phyloP scores from a whole-genome alignment of 2,329 filamentous ascomycete genomes.

The Microsporum audouinii region DNA sequence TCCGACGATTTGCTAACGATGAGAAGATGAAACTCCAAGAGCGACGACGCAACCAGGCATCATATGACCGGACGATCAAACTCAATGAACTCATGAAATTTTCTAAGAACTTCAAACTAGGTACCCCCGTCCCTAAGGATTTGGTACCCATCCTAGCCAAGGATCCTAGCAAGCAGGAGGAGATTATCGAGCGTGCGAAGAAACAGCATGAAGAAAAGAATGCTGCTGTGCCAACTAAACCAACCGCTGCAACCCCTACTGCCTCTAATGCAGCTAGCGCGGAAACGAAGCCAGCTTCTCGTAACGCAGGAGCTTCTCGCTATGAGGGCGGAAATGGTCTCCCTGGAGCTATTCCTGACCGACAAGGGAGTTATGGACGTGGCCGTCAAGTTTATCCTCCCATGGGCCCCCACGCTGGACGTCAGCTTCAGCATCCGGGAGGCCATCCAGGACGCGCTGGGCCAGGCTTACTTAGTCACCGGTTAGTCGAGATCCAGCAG shows the following conservation, averaged over 20 bases:
- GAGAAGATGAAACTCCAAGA: constrained; percentile 53
- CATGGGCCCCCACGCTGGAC: constrained; percentile 37
- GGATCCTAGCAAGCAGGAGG: constrained; percentile 84
- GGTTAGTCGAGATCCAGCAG: constrained; percentile 42
- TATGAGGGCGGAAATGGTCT: constrained; percentile 31
- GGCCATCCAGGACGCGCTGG: constrained; percentile 32
- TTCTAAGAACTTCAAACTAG: constrained; percentile 83
- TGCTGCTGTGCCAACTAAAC: constrained; percentile 22
- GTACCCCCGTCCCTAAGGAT: constrained; percentile 82
- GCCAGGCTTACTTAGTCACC: constrained; percentile 39
- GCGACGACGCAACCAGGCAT: constrained; percentile 43
- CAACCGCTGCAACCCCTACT: constrained; percentile 13
- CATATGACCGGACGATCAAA: constrained; percentile 78
- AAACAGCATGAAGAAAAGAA: constrained; percentile 55
- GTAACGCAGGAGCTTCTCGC: constrained; percentile 36
- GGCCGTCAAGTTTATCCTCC: constrained; percentile 37
- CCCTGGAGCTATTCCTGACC: constrained; percentile 29
- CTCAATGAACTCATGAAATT: constrained; percentile 93
- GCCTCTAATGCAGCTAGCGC: constrained; percentile 24
- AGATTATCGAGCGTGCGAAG: constrained; percentile 81
- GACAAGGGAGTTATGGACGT: constrained; percentile 35
- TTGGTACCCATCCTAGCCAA: constrained; percentile 92
- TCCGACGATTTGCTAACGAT: constrained; percentile 51
- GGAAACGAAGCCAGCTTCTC: constrained; percentile 43
- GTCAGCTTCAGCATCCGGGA: constrained; percentile 32